A percentile compares a stretch with the other conserved stretches of the same genome.
These are phyloP conservation scores for Asterophora parasitica DNA, from an alignment of 768 basidiomycete species.

Conservation along the genomic window DNA sequence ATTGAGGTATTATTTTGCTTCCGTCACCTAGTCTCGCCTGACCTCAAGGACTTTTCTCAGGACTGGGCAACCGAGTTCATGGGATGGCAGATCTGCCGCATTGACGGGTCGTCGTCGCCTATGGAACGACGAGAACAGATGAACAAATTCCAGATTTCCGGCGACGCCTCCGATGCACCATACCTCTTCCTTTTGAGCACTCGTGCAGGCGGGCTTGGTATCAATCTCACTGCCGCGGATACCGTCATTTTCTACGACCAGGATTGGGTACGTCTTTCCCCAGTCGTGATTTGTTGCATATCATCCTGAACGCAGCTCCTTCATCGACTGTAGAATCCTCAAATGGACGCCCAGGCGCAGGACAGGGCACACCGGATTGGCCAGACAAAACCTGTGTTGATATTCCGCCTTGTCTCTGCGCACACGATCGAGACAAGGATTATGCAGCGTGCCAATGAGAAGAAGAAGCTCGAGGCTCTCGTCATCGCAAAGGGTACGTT, in stretches of 20 bases:
- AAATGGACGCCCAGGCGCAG: constrained; percentile 95
- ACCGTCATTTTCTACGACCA: constrained; percentile 94
- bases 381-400: constrained; percentile 84
- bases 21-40: neutral
- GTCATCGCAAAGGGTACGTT: constrained; percentile 85
- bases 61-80: constrained; percentile 89
- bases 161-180: constrained; percentile 58
- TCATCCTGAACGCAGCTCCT: neutral
- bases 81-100: constrained; percentile 80
- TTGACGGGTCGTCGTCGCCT: constrained; percentile 86
- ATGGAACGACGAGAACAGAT: constrained; percentile 81
- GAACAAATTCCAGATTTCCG: constrained; percentile 74
- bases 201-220: constrained; percentile 73
- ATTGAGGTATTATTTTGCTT: constrained; percentile 60
- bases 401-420: constrained; percentile 81
- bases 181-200: constrained; percentile 77
- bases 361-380: constrained; percentile 96
- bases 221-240: constrained; percentile 79
- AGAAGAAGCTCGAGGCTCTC: constrained; percentile 86
- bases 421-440: constrained; percentile 93
- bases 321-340: constrained; percentile 61
- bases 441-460: constrained; percentile 81
- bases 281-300: neutral
- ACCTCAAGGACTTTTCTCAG: constrained; percentile 25
- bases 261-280: constrained; percentile 62